phyloP scores from a whole-genome alignment of 495 filamentous ascomycete genomes.

The Penicillium paxilli region DNA sequence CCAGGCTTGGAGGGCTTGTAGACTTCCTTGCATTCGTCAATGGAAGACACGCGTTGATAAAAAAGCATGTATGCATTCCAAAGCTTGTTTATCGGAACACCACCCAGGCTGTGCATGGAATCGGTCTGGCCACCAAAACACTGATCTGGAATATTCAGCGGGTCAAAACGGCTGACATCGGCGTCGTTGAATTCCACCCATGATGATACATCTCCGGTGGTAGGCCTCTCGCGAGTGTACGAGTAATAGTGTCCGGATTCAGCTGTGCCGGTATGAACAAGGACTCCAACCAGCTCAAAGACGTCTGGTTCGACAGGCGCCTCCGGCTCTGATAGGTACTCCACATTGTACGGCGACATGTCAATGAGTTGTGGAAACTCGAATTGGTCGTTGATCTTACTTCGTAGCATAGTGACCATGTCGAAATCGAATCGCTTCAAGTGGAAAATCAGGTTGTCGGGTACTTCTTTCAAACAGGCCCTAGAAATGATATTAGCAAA shows the following conservation, averaged over 20 bases:
- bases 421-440: conserved; percentile 97
- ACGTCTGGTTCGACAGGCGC: conserved; percentile 59
- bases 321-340: conserved; percentile 70
- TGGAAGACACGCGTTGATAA: conserved; percentile 77
- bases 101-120: conserved; percentile 37
- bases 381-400: conserved; percentile 96
- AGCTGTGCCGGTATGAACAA: conserved; percentile 90
- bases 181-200: conserved; percentile 98
- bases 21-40: conserved; percentile 38
- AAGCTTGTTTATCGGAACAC: conserved; percentile 59
- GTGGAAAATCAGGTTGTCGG: conserved; percentile 93
- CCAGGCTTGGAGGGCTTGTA: conserved; percentile 31
- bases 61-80: conserved; percentile 98
- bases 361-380: conserved; percentile 82
- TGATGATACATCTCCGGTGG: conserved; percentile 42
- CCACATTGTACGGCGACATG: conserved; percentile 87
- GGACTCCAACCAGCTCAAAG: conserved; percentile 88
- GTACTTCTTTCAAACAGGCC: conserved; percentile 92
- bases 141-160: conserved; percentile 63
- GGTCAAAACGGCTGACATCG: conserved; percentile 73
- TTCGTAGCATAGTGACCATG: conserved; percentile 75
- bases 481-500: conserved; percentile 17
- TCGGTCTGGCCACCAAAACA: conserved; percentile 80
- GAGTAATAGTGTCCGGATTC: conserved; percentile 98
- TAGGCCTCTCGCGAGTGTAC: conserved; percentile 79